These are phyloP conservation scores for Pseudognaphalium luteoalbum DNA, from an alignment of 129 eudicot species.

Conservation along the genomic window DNA sequence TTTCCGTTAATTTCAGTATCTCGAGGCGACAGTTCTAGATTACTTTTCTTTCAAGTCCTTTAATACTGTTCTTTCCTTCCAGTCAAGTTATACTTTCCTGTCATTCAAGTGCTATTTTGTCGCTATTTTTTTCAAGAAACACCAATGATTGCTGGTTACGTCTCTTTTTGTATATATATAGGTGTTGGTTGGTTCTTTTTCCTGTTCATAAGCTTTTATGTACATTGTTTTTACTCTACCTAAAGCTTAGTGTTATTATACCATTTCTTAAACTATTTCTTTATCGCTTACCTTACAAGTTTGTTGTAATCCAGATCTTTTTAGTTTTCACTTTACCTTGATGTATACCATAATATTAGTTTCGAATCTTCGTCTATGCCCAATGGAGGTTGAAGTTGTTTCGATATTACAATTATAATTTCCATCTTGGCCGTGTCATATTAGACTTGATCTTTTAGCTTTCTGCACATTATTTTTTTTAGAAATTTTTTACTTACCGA, in stretches of 20 bases:
- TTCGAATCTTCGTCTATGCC: not conserved
- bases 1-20: slow-evolving; percentile 48
- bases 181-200: slow-evolving; percentile 14
- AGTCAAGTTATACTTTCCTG: slow-evolving; percentile 42
- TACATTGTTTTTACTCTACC: not conserved
- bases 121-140: slow-evolving; percentile 26
- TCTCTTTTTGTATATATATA: slow-evolving; percentile 11
- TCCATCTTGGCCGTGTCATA: not conserved
- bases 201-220: slow-evolving; percentile 18
- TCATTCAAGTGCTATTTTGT: slow-evolving; percentile 26
- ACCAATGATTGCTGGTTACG: slow-evolving; percentile 3
- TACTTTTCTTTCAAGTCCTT: slow-evolving; percentile 34
- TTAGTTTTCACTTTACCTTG: not conserved
- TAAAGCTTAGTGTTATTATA: slow-evolving; percentile 3
- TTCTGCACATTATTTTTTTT: too few relatives aligned
- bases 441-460: too few relatives aligned
- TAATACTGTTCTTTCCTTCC: slow-evolving; percentile 34
- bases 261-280: not conserved
- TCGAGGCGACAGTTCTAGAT: slow-evolving; percentile 41
- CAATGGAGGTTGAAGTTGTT: not conserved
- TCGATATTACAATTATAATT: not conserved
- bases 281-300: not conserved
- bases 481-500: not conserved
- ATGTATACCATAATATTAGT: not conserved
- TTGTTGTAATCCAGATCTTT: not conserved